Percentiles rank a stretch among this genome's conserved stretches.
phyloP scores from a whole-genome alignment of 2,329 filamentous ascomycete genomes.

The Periconia digitata region DNA sequence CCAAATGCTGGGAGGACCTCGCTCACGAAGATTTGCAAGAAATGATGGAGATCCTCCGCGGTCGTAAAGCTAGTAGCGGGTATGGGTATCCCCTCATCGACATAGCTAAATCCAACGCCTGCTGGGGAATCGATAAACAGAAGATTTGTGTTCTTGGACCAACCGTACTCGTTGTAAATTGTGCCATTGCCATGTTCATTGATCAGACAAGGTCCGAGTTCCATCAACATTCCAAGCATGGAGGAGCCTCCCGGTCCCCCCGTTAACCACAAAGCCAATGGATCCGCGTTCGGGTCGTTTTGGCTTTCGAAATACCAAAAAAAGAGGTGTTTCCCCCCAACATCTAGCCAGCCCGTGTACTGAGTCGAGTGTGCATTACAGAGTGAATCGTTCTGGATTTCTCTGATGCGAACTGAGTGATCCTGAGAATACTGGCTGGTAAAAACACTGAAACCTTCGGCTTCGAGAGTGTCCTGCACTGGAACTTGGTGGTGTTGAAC shows the following conservation, averaged over 20 bases:
- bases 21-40: constrained; percentile 52
- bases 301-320: constrained; percentile 51
- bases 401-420: constrained; percentile 37
- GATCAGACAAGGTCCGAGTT: constrained; percentile 43
- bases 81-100: constrained; percentile 38
- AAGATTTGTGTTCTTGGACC: constrained; percentile 41
- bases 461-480: constrained; percentile 30
- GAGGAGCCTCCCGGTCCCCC: constrained; percentile 43
- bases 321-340: constrained; percentile 48
- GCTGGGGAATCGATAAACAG: constrained; percentile 44
- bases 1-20: constrained; percentile 49
- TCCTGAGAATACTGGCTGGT: constrained; percentile 34
- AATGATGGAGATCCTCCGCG: constrained; percentile 53
- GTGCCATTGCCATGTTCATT: constrained; percentile 43
- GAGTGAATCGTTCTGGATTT: constrained; percentile 34
- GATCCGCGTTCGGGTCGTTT: constrained; percentile 38
- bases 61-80: constrained; percentile 47
- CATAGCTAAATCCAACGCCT: constrained; percentile 42
- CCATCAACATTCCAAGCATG: constrained; percentile 41
- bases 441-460: constrained; percentile 32
- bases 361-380: constrained; percentile 39
- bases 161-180: constrained; percentile 42
- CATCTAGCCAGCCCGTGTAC: constrained; percentile 41
- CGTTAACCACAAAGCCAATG: constrained; percentile 46
- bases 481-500: constrained; percentile 20